These are phyloP conservation scores for Friedmanniomyces endolithicus DNA, from an alignment of 495 filamentous ascomycete genomes.

Conservation along the genomic window DNA sequence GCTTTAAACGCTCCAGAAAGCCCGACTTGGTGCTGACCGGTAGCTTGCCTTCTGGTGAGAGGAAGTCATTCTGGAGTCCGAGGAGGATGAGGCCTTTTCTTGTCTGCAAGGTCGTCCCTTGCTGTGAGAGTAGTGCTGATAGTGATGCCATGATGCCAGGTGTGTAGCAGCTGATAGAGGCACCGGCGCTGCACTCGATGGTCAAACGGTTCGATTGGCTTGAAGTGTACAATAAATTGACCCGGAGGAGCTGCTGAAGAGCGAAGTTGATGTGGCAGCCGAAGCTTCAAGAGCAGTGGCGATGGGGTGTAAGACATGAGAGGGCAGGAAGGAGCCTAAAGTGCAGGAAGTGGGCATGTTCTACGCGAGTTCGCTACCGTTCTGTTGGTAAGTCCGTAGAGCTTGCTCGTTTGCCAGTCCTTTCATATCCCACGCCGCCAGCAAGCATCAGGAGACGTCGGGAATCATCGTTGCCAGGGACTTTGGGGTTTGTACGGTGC, in stretches of 20 bases:
- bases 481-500: too few species aligned
- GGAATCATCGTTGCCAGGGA: too few species aligned
- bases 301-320: background rate
- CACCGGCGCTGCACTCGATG: background rate
- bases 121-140: conserved; percentile 28
- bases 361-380: background rate
- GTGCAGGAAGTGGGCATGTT: background rate
- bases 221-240: background rate
- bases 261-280: background rate
- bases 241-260: background rate
- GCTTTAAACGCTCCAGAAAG: conserved; percentile 53
- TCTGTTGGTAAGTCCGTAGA: background rate
- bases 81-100: conserved; percentile 74
- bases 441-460: background rate
- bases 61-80: conserved; percentile 87
- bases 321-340: background rate
- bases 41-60: conserved; percentile 55
- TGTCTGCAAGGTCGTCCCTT: conserved; percentile 46
- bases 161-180: background rate
- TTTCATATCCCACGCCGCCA: background rate
- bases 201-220: too few species aligned
- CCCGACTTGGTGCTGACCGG: conserved; percentile 50
- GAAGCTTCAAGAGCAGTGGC: background rate
- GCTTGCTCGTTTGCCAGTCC: background rate
- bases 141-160: conserved; percentile 24